Evolutionary conservation across 352 stramenopile species (phyloP), one percentile per base, ranked within the genome.

Genomic region (Thraustochytrium striatum): DNA sequence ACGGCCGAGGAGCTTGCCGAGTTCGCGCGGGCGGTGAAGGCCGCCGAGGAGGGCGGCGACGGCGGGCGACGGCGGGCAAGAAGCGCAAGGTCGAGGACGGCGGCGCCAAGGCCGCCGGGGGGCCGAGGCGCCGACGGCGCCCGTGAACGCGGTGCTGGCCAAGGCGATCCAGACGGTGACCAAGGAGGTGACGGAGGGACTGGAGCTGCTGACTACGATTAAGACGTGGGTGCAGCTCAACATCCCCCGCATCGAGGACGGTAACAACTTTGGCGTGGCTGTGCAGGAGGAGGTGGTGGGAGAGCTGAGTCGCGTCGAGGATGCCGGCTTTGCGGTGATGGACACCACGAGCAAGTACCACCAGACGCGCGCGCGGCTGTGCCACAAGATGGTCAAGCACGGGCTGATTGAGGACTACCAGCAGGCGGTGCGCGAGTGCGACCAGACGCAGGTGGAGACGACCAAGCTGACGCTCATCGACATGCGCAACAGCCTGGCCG

Each of bases 201-300:
- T 78, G 5, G 52, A 41, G 33, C 21, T 78, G n/a, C 5, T 75
- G 5, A 41, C 5, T 19, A 53, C 44, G n/a, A 75, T 84, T 50
- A 84, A 84, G 50, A 84, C 81, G 33, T 83, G 79, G 79, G 69
- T 84, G 13, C 69, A 82, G 30, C 58, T 84, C 28, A 70, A 82
- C 25, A 84, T 84, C 30, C 81, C 81, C 2, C 36, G 61, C 8
- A 84, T 84, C 36, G 81, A 84, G 52, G 81, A 84, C 52, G 81
- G 81, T 33, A 84, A 84, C 61, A 83, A 84, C 35, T 84, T 84
- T 69, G 79, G 79, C 25, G 81, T 84, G 9, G 62, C 55, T 2
- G 78, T 84, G 21, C 81, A 84, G 38, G 80, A 83, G 39, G 79
- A 83, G 69, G 81, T 68, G 43, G 47, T 81, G 35, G 43, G 52